Percentiles rank a stretch among this genome's conserved stretches.
Evolutionary conservation across 2,329 filamentous ascomycete genomes (phyloP).

Genomic region (Huntiella moniliformis): DNA sequence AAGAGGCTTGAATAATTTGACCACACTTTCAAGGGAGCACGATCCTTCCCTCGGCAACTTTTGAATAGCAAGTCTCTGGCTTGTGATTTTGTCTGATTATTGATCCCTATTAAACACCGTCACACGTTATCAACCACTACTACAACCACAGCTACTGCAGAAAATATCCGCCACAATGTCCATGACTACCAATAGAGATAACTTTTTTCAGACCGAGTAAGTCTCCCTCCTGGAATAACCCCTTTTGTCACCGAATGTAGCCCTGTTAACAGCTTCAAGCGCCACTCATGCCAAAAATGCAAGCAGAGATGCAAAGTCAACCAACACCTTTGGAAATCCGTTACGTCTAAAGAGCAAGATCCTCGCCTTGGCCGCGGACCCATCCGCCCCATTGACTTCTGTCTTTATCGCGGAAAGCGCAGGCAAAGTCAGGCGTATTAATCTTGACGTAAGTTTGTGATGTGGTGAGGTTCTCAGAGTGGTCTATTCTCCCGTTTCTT

Average conservation of each 20-base stretch:
- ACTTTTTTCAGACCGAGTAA: slow-evolving; percentile 89
- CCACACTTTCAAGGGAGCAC: too few species aligned
- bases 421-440: slow-evolving; percentile 57
- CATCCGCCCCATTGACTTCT: slow-evolving; percentile 33
- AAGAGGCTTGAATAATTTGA: too few species aligned
- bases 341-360: slow-evolving; percentile 73
- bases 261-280: slow-evolving; percentile 18
- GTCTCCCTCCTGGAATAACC: slow-evolving; percentile 17
- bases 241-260: neutral
- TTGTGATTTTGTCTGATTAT: too few species aligned
- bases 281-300: slow-evolving; percentile 28
- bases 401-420: slow-evolving; percentile 75
- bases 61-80: too few species aligned
- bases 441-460: slow-evolving; percentile 42
- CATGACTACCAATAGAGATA: slow-evolving; percentile 46
- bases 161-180: slow-evolving; percentile 8
- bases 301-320: slow-evolving; percentile 49
- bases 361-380: slow-evolving; percentile 52
- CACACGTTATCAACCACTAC: too few species aligned
- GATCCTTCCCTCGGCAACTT: too few species aligned
- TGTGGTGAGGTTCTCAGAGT: too few species aligned
- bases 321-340: slow-evolving; percentile 67
- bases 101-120: too few species aligned
- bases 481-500: neutral
- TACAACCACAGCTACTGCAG: too few species aligned